A percentile compares a stretch with the other conserved stretches of the same genome.
Evolutionary conservation across 2,329 filamentous ascomycete genomes (phyloP).

Genomic region (Sporothrix curviconia): DNA sequence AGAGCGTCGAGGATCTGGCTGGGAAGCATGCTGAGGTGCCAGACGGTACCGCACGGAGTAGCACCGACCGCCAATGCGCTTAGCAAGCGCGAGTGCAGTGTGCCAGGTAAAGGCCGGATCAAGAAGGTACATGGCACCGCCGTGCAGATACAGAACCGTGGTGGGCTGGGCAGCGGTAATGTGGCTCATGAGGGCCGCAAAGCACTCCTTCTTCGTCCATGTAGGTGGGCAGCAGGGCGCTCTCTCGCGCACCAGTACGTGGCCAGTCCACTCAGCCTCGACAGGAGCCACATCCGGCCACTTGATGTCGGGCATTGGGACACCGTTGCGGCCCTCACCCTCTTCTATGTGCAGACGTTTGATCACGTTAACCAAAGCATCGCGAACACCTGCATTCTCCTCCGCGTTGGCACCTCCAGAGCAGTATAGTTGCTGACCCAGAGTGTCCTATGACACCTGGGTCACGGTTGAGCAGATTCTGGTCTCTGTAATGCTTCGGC

Average conservation of each 20-base stretch:
- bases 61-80: constrained; percentile 58
- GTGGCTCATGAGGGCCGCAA: constrained; percentile 60
- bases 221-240: constrained; percentile 42
- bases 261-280: constrained; percentile 72
- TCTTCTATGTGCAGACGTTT: constrained; percentile 25
- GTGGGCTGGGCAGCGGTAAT: constrained; percentile 50
- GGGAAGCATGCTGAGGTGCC: constrained; percentile 72
- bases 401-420: constrained; percentile 44
- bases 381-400: constrained; percentile 43
- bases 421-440: constrained; percentile 72
- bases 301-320: constrained; percentile 21
- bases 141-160: constrained; percentile 69
- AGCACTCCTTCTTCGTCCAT: constrained; percentile 60
- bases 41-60: constrained; percentile 71
- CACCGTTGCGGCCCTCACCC: constrained; percentile 7
- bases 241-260: constrained; percentile 48
- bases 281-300: constrained; percentile 50
- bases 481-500: constrained; percentile 53
- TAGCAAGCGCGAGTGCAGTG: constrained; percentile 54
- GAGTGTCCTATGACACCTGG: constrained; percentile 66
- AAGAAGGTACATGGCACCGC: constrained; percentile 66
- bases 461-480: constrained; percentile 56
- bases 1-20: constrained; percentile 67
- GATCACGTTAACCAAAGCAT: constrained; percentile 53
- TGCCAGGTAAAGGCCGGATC: constrained; percentile 63